Conservation (phyloP, 164 flowering plant genomes). For the Taxillus chinensis region DNA sequence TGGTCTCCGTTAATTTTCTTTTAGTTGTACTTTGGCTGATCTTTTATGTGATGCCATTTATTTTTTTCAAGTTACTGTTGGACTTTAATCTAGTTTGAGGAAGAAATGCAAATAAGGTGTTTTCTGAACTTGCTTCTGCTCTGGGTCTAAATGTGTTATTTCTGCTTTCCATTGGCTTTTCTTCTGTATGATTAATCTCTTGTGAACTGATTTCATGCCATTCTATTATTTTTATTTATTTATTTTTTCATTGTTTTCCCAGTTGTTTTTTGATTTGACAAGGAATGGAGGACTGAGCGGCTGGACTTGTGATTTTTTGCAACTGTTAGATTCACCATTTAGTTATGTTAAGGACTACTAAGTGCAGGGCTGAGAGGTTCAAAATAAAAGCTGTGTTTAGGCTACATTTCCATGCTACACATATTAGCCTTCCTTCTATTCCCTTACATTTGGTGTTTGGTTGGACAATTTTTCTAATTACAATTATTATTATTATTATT, state of each 20-base stretch:
- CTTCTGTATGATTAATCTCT: no score
- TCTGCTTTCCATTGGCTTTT: no score
- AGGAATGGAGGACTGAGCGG: constrained; percentile 3
- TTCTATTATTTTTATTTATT: no score
- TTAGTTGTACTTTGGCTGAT: no score
- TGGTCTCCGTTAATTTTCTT: no score
- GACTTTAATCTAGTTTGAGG: no score
- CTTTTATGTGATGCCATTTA: no score
- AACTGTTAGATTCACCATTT: constrained; percentile 12
- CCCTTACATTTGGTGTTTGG: neutral
- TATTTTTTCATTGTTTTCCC: neutral
- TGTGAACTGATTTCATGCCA: no score
- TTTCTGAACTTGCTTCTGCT: no score
- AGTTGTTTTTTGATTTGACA: constrained; percentile 4
- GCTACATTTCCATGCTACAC: constrained; percentile 93
- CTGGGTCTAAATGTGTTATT: no score
- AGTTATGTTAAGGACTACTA: constrained; percentile 70
- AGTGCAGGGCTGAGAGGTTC: constrained; percentile 87
- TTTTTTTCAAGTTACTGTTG: no score
- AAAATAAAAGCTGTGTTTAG: constrained; percentile 95
- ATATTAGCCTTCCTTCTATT: constrained; percentile 46
- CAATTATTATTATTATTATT: neutral
- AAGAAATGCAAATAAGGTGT: no score
- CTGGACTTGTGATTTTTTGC: constrained; percentile 16
- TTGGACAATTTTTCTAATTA: neutral